A percentile compares a stretch with the other conserved stretches of the same genome.
phyloP scores from a whole-genome alignment of 1,284 basidiomycete genomes.

The Testicularia cyperi region DNA sequence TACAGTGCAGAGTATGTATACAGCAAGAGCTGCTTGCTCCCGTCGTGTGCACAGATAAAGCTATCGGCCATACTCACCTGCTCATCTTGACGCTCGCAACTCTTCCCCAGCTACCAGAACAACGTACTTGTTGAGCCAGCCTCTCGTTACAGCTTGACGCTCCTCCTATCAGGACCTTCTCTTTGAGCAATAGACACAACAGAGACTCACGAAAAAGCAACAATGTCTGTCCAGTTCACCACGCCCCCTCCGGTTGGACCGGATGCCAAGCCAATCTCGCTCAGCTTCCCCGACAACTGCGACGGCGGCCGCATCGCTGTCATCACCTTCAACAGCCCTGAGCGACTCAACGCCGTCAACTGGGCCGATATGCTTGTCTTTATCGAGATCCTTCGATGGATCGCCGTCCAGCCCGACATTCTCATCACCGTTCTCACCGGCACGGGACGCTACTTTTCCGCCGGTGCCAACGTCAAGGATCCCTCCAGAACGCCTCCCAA shows the following conservation, averaged over 20 bases:
- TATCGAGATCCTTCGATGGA: constrained; percentile 34
- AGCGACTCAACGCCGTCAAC: constrained; percentile 35
- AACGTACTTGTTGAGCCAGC: too few relatives aligned
- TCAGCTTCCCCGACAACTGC: constrained; percentile 36
- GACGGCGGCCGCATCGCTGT: constrained; percentile 32
- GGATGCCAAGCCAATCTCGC: constrained; percentile 18
- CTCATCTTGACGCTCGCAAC: too few relatives aligned
- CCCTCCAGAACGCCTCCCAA: constrained; percentile 18
- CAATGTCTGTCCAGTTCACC: constrained; percentile 11
- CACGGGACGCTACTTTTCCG: constrained; percentile 41
- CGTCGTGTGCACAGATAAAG: too few relatives aligned
- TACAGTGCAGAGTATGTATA: too few relatives aligned
- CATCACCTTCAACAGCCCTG: constrained; percentile 30
- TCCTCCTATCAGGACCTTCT: background rate
- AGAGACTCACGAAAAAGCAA: background rate
- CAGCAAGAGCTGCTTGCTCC: too few relatives aligned
- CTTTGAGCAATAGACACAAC: background rate
- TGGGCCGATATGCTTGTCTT: constrained; percentile 22
- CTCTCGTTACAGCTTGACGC: too few relatives aligned
- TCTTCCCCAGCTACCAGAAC: too few relatives aligned
- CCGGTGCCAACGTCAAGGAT: constrained; percentile 43
- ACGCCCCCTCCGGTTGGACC: constrained; percentile 10
- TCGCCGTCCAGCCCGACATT: constrained; percentile 28
- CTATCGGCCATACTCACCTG: too few relatives aligned
- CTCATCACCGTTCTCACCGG: constrained; percentile 41